Conservation (phyloP, 2,329 filamentous ascomycete species). For the Trichoderma semiorbis region DNA sequence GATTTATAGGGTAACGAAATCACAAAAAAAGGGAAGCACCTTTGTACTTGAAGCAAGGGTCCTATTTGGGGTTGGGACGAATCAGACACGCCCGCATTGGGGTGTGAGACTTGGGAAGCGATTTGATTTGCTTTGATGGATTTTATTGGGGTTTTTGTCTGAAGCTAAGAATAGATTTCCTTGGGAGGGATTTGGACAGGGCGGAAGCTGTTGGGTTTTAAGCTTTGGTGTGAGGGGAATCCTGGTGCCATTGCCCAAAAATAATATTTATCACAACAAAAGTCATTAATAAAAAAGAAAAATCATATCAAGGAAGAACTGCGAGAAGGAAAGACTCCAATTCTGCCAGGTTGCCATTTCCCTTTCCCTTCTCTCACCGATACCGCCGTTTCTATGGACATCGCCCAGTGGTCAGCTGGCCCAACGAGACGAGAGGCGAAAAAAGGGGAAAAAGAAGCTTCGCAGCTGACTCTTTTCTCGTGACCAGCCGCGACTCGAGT, state of each 20-base stretch:
- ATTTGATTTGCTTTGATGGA: not conserved
- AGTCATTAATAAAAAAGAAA: not conserved
- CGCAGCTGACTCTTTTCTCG: not conserved
- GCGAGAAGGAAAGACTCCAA: not conserved
- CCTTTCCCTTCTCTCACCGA: not conserved
- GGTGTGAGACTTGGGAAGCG: not conserved
- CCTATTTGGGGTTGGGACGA: not conserved
- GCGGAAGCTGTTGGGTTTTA: not conserved
- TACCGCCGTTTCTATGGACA: not conserved
- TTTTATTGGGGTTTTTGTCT: not conserved
- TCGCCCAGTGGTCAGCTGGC: not conserved
- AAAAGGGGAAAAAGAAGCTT: not conserved
- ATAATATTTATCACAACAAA: not conserved
- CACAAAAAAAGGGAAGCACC: not conserved
- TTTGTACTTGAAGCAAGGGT: not conserved
- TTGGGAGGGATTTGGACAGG: not conserved
- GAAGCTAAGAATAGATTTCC: not conserved
- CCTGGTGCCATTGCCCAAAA: not conserved
- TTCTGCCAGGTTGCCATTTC: not conserved
- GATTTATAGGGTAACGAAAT: slow-evolving; percentile 17
- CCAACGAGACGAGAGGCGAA: not conserved
- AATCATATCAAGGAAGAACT: not conserved
- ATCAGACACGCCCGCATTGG: not conserved
- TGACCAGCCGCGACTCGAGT: not conserved
- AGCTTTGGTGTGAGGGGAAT: not conserved